phyloP scores from a whole-genome alignment of 2,329 filamentous ascomycete genomes.

The Xylaria sp. region DNA sequence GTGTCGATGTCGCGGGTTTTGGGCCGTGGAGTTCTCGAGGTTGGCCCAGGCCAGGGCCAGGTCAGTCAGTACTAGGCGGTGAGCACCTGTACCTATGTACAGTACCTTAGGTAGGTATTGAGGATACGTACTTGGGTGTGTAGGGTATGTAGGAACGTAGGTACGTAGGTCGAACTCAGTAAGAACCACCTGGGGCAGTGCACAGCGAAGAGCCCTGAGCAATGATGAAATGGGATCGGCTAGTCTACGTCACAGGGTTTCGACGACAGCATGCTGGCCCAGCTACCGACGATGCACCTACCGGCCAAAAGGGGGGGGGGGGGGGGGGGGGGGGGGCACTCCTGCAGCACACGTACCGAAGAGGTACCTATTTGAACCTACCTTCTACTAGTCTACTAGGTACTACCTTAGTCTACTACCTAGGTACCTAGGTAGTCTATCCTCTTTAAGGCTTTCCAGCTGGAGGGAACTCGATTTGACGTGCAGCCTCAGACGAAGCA shows the following conservation, averaged over 20 bases:
- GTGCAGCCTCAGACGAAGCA: too few relatives aligned
- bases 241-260: constrained; percentile 22
- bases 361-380: neutral
- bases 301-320: too few relatives aligned
- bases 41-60: too few relatives aligned
- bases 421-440: too few relatives aligned
- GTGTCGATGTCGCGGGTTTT: neutral
- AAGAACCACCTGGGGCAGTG: neutral
- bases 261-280: constrained; percentile 3
- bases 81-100: too few relatives aligned
- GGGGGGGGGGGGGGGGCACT: neutral
- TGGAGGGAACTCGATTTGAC: constrained; percentile 1
- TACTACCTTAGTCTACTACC: too few relatives aligned
- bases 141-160: neutral
- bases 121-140: neutral
- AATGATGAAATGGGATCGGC: constrained; percentile 24
- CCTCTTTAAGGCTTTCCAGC: neutral
- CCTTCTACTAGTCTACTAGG: neutral
- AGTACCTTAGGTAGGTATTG: too few relatives aligned
- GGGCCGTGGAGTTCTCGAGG: too few relatives aligned
- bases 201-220: neutral
- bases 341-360: neutral
- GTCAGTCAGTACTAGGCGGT: too few relatives aligned
- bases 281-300: too few relatives aligned
- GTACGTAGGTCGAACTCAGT: neutral